Percentiles rank a stretch among this genome's conserved stretches.
Conservation (phyloP, 257 asterid genomes). For the Nicotiana tabacum region DNA sequence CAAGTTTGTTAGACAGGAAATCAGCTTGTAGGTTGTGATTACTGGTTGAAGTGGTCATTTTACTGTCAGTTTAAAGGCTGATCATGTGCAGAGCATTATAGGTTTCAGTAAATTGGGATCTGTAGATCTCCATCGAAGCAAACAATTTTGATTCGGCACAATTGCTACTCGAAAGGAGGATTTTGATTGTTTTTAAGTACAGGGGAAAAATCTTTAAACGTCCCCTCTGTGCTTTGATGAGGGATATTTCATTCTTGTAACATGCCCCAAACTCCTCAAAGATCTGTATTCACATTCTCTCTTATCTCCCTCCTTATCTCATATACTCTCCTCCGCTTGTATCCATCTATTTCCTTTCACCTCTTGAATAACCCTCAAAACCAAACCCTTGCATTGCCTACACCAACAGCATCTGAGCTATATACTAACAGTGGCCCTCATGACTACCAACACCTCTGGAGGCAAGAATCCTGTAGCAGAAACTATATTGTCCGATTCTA, state of each 20-base stretch:
- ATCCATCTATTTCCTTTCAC: conserved; percentile 4
- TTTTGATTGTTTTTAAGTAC: conserved; percentile 2
- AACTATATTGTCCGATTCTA: conserved; percentile 72
- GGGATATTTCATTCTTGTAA: conserved; percentile 12
- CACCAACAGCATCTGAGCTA: background rate
- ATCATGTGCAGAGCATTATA: background rate
- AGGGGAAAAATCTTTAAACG: background rate
- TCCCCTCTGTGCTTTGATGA: conserved; percentile 15
- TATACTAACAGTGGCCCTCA: background rate
- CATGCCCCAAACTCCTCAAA: conserved; percentile 9
- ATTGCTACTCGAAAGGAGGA: background rate
- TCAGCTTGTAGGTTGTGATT: background rate
- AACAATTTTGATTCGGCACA: background rate
- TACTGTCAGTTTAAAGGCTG: background rate
- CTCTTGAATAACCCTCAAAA: background rate
- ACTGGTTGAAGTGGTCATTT: conserved; percentile 1
- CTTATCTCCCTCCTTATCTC: conserved; percentile 14
- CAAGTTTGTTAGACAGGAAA: background rate
- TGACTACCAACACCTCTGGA: background rate
- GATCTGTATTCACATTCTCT: conserved; percentile 13
- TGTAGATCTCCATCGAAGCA: background rate
- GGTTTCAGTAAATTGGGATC: background rate
- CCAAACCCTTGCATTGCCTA: conserved; percentile 3
- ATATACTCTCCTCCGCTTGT: conserved; percentile 8
- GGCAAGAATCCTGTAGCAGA: conserved; percentile 19